These are phyloP conservation scores for Knoxia roxburghii DNA, from an alignment of 257 asterid species.

Conservation along the genomic window DNA sequence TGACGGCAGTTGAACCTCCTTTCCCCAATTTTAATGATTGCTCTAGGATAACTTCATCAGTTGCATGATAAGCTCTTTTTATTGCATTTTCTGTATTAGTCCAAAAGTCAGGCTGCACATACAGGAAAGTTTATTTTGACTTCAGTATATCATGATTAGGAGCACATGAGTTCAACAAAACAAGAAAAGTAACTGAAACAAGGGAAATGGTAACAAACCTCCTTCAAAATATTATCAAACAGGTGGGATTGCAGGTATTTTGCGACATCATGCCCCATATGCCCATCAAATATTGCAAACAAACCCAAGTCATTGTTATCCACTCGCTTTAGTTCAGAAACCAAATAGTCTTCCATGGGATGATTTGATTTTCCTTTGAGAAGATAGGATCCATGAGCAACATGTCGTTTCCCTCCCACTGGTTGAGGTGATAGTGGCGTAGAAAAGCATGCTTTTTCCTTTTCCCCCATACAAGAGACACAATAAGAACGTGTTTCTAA, in stretches of 20 bases:
- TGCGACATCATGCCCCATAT: slow-evolving; percentile 86
- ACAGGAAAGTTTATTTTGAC: neutral
- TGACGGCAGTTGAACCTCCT: slow-evolving; percentile 95
- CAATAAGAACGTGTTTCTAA: neutral
- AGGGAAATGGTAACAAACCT: slow-evolving; percentile 31
- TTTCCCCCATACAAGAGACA: slow-evolving; percentile 8
- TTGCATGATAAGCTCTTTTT: slow-evolving; percentile 53
- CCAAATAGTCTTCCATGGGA: slow-evolving; percentile 84
- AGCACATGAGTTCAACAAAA: neutral
- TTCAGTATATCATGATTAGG: neutral
- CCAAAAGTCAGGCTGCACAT: slow-evolving; percentile 71
- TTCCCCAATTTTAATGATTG: slow-evolving; percentile 57
- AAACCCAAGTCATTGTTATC: slow-evolving; percentile 65
- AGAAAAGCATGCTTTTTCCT: slow-evolving; percentile 78
- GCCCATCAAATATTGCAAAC: slow-evolving; percentile 90
- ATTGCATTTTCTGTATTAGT: slow-evolving; percentile 50
- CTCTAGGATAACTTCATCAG: slow-evolving; percentile 67
- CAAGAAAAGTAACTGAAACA: neutral
- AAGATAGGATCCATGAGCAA: slow-evolving; percentile 62
- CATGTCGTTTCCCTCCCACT: slow-evolving; percentile 49
- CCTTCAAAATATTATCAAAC: slow-evolving; percentile 59
- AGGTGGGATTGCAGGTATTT: slow-evolving; percentile 61
- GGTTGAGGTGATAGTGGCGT: slow-evolving; percentile 58
- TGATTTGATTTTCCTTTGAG: slow-evolving; percentile 74
- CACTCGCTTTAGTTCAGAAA: slow-evolving; percentile 53